Base-by-base conservation (phyloP, 2,329 filamentous ascomycete genomes). In the Aureobasidium sp. region DNA sequence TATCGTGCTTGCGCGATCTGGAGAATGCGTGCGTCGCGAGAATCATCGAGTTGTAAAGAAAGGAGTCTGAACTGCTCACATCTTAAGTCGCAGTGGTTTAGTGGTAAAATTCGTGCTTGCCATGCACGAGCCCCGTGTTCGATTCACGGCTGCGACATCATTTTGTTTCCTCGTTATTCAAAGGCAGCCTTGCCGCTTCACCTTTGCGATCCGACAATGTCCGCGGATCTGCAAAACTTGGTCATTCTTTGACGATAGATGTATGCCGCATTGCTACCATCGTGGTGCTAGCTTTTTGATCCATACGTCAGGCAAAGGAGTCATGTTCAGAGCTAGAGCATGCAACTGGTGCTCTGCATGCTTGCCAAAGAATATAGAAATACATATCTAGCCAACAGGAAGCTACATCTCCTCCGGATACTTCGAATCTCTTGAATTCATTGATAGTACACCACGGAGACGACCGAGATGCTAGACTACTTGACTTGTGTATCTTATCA, bases 41-140 rank as follows among this genome's bases (percentile, higher is more conserved):
- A n/a, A n/a, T n/a, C n/a, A n/a, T n/a, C n/a, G n/a, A n/a, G n/a
- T n/a, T n/a, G n/a, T n/a, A n/a, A n/a, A n/a, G n/a, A n/a, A n/a
- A n/a, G n/a, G n/a, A n/a, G n/a, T n/a, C n/a, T 24, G 24, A 24
- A 24, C 2, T 24, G 24, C 24, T 24, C 24, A 24, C 24, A 24
- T n/a, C 24, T 2, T 4, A 24, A 31, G 57, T 60, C 57, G 57
- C 57, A 60, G 57, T 60, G 57, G 57, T 60, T 60, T 60, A 60
- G 57, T 60, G 57, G 57, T 60, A 60, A 60, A 60, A 60, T 60
- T 60, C 57, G 57, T 60, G 44, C 44, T 60, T 60, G 57, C 57
- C 57, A 60, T 60, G 44, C 44, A 60, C 57, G 57, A 60, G 57
- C 57, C 57, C 57, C 57, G 57, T 60, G 57, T 60, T 60, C 57